phyloP scores from a whole-genome alignment of 805 yeast genomes.

The Suhomyces canberraensis region DNA sequence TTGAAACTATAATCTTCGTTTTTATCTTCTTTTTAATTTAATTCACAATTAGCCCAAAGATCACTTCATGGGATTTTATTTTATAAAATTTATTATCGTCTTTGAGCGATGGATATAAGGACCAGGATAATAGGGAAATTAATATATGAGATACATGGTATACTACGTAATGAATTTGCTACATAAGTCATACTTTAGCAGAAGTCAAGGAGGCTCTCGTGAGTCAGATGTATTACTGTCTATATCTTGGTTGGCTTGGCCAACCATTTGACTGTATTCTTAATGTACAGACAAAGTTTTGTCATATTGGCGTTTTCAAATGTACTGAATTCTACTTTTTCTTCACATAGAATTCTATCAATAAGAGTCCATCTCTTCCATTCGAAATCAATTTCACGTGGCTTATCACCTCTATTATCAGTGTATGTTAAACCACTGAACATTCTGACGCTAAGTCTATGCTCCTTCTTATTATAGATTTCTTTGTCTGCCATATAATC shows the following conservation, averaged over 20 bases:
- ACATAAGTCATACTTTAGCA: too few species aligned
- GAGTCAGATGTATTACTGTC: too few species aligned
- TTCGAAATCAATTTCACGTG: conserved; percentile 4
- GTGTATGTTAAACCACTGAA: conserved; percentile 1
- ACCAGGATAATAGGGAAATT: background rate
- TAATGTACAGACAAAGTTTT: background rate
- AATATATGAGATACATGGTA: background rate
- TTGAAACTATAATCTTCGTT: too few species aligned
- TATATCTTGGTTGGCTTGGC: background rate
- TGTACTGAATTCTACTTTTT: background rate
- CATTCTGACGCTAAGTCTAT: conserved; percentile 4
- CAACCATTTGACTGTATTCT: conserved; percentile 5
- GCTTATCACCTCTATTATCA: background rate
- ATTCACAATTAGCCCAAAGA: too few species aligned
- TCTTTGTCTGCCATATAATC: conserved; percentile 2
- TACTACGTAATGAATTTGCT: too few species aligned
- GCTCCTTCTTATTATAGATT: background rate
- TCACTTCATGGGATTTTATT: too few species aligned
- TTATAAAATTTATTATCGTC: too few species aligned
- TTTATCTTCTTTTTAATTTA: too few species aligned
- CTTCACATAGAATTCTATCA: conserved; percentile 1
- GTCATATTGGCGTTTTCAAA: conserved; percentile 2
- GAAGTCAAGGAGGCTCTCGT: too few species aligned
- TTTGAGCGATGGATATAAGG: background rate
- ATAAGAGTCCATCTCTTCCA: conserved; percentile 4